phyloP scores from a whole-genome alignment of 176 grass and related monocot genomes.

The Lolium multiflorum region DNA sequence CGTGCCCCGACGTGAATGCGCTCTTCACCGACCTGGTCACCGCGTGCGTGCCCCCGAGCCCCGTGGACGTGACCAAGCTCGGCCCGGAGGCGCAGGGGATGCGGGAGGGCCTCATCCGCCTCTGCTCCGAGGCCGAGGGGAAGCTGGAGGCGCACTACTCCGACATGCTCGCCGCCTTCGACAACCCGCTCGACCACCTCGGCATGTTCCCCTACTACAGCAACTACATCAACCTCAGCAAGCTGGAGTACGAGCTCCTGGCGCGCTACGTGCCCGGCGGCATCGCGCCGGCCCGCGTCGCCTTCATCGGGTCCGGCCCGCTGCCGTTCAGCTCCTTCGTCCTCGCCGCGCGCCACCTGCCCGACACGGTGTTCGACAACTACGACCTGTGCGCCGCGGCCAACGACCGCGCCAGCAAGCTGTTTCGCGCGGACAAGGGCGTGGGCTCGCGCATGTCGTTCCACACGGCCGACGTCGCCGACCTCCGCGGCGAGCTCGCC shows the following conservation, averaged over 20 bases:
- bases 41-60: conserved; percentile 58
- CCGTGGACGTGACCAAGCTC: conserved; percentile 67
- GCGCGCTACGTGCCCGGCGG: no score
- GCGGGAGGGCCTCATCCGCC: conserved; percentile 57
- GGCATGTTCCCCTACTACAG: conserved; percentile 12
- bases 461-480: no score
- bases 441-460: no score
- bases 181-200: conserved; percentile 78
- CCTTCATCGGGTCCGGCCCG: no score
- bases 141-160: conserved; percentile 71
- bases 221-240: conserved; percentile 24
- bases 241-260: neutral
- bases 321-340: no score
- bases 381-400: no score
- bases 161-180: conserved; percentile 58
- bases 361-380: no score
- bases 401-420: no score
- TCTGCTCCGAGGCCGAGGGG: conserved; percentile 75
- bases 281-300: no score
- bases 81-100: conserved; percentile 43
- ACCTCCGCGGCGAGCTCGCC: no score
- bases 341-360: no score
- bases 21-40: conserved; percentile 74
- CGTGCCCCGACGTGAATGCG: conserved; percentile 50
- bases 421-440: no score